Evolutionary conservation across 805 yeast genomes (phyloP), one percentile per base, ranked within the genome.

Genomic region (Tanozyma kutaoensis): DNA sequence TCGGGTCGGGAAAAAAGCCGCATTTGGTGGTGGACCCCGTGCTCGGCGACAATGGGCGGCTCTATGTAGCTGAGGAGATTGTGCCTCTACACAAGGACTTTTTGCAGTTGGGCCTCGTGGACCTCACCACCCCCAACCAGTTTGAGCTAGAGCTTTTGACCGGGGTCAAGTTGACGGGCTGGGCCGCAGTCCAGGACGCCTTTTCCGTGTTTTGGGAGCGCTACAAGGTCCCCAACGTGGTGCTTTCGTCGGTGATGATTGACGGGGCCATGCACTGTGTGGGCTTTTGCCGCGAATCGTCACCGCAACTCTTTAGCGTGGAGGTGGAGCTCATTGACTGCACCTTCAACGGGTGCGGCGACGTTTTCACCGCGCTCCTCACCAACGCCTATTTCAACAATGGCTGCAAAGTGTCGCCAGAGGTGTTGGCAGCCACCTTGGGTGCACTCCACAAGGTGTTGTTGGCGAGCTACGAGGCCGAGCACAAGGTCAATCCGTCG

Each of bases 1-100:
- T 23, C 27, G 28, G 24, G 43, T 40, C 27, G 35, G 43, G 25
- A 11, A 8, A 26, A 22, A n/a, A n/a, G n/a, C n/a, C n/a, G n/a
- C n/a, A n/a, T 12, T 72, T 88, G 74, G 62, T 86, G 4, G 46
- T 88, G 26, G 97, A 88, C 47, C 97, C 97, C 1, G 91, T 88
- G 1, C 53, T 88, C 46, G 97, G 97, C 9, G 97, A 88, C 45
- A 76, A 82, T 39, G 95, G 95, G 1, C 64, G 58, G 31, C 50
- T 85, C 3, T 88, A 88, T 46, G 95, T 88, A 1, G 63, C 64
- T 31, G 65, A 62, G 28, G 63, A 55, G 9, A 62, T 75, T 15
- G 55, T 76, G 0, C 69, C 69, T 0, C 47, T 62, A 2, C 76
- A 76, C 42, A 55, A 58, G 37, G 34, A 55, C 9, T 50, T 75